A percentile compares a stretch with the other conserved stretches of the same genome.
Conservation (phyloP, 2,329 filamentous ascomycete species). For the Diaporthe ilicicola region DNA sequence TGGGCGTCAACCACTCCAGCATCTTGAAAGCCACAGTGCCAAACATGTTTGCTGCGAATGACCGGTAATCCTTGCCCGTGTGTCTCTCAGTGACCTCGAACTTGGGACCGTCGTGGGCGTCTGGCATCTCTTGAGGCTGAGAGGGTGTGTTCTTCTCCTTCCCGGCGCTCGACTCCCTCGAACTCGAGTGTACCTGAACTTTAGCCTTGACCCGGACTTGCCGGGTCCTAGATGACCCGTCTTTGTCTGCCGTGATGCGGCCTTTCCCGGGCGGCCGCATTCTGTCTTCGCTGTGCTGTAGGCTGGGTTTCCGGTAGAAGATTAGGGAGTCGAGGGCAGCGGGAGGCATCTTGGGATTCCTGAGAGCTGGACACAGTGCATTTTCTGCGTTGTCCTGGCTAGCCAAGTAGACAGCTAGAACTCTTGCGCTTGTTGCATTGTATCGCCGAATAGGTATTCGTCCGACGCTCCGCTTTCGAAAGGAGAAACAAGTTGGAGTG, state of each 20-base stretch:
- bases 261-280: conserved; percentile 36
- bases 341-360: conserved; percentile 51
- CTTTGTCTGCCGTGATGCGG: not conserved
- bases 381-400: conserved; percentile 80
- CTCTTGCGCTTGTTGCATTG: conserved; percentile 82
- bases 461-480: conserved; percentile 71
- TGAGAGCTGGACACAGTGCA: conserved; percentile 69
- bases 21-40: conserved; percentile 74
- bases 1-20: conserved; percentile 74
- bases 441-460: conserved; percentile 79
- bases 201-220: conserved; percentile 29
- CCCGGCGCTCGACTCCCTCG: not conserved
- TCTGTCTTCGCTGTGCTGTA: conserved; percentile 18
- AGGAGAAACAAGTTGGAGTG: conserved; percentile 83
- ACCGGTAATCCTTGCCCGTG: conserved; percentile 64
- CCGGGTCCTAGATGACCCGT: conserved; percentile 3
- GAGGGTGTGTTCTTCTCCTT: conserved; percentile 10
- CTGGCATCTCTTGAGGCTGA: not conserved
- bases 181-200: conserved; percentile 25
- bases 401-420: conserved; percentile 81
- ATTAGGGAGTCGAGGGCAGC: conserved; percentile 57
- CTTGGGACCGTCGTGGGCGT: conserved; percentile 29
- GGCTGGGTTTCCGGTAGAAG: conserved; percentile 48
- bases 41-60: conserved; percentile 70
- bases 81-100: conserved; percentile 56